Conservation (phyloP, 345 rosid species). For the Eucalyptus sp. region DNA sequence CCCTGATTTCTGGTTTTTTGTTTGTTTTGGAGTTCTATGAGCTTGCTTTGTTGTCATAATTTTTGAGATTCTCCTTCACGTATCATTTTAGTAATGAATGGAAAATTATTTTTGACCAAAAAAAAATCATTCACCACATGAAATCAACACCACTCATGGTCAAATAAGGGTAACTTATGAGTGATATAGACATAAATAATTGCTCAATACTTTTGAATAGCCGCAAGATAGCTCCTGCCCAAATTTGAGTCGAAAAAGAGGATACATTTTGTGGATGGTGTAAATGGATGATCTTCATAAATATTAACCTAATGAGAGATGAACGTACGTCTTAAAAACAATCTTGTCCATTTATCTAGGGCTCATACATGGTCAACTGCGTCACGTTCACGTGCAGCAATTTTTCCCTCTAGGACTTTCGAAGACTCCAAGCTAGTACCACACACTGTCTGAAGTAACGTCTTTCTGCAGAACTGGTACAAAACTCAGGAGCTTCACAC, state of each 20-base stretch:
- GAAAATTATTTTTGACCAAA: too few species aligned
- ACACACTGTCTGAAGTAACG: neutral
- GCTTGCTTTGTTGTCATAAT: too few species aligned
- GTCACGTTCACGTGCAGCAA: neutral
- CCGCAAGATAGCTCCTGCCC: neutral
- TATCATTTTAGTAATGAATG: too few species aligned
- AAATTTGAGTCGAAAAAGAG: neutral
- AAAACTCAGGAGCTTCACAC: neutral
- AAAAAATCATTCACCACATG: neutral
- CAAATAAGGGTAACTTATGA: neutral
- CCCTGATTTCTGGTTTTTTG: too few species aligned
- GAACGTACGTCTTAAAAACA: neutral
- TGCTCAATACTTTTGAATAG: neutral
- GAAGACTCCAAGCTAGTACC: neutral
- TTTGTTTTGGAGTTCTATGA: too few species aligned
- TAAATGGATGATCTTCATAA: neutral
- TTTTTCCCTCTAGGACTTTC: neutral
- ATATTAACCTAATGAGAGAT: neutral
- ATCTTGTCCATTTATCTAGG: neutral
- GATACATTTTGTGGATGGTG: neutral
- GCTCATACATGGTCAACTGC: neutral
- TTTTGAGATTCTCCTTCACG: too few species aligned
- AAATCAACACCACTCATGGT: neutral
- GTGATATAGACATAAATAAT: neutral
- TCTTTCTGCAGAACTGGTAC: neutral